A percentile compares a stretch with the other conserved stretches of the same genome.
These are phyloP conservation scores for Emergomyces africanus DNA, from an alignment of 2,329 filamentous ascomycete species.

Conservation along the genomic window DNA sequence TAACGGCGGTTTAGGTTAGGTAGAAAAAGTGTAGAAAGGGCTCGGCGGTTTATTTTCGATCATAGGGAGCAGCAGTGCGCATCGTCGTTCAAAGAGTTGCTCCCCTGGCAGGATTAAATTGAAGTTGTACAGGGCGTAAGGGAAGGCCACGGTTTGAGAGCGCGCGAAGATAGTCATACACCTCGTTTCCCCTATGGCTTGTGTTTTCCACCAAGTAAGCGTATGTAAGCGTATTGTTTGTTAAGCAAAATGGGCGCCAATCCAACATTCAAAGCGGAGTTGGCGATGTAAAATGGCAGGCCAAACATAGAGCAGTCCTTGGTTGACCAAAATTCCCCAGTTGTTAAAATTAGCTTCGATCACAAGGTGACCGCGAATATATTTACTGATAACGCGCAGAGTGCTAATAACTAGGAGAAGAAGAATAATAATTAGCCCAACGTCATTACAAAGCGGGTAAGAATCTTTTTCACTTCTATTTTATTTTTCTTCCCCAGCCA, in stretches of 20 bases:
- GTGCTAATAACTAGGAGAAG: background rate
- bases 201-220: background rate
- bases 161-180: background rate
- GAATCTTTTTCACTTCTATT: background rate
- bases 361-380: background rate
- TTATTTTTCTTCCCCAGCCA: background rate
- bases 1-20: background rate
- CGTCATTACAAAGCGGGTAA: background rate
- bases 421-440: background rate
- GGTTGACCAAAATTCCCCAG: background rate
- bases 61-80: background rate
- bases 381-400: background rate
- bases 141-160: background rate
- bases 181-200: background rate
- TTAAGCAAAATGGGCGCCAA: background rate
- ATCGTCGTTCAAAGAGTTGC: background rate
- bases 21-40: background rate
- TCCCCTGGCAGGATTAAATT: background rate
- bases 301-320: background rate
- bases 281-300: background rate
- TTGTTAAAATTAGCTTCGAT: background rate
- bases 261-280: background rate
- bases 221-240: background rate
- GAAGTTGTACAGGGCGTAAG: background rate
- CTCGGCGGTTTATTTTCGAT: background rate